A percentile compares a stretch with the other conserved stretches of the same genome.
phyloP scores from a whole-genome alignment of 2,329 filamentous ascomycete species.

The Penicillium sp. region DNA sequence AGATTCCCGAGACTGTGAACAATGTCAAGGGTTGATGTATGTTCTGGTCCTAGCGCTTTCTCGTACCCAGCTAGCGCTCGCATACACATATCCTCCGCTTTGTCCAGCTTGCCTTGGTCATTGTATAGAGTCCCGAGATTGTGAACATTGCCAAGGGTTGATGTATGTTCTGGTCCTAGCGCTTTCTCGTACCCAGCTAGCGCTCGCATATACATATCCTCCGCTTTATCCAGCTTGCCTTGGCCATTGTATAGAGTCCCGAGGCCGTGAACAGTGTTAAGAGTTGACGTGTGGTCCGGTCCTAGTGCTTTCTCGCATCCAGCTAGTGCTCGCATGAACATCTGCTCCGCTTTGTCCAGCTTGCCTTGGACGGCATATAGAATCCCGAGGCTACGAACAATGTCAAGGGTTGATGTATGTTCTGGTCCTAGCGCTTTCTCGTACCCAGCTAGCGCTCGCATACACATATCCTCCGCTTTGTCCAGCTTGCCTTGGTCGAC shows the following conservation, averaged over 20 bases:
- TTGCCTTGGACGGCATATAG: not conserved
- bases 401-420: not conserved
- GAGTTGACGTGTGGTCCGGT: not conserved
- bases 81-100: not conserved
- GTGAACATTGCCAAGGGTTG: not conserved
- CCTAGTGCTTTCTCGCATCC: not conserved
- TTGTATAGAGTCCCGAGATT: not conserved
- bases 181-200: not conserved
- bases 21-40: not conserved
- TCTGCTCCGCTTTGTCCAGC: not conserved
- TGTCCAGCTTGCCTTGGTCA: not conserved
- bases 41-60: not conserved
- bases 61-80: not conserved
- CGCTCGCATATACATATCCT: not conserved
- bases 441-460: not conserved
- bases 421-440: not conserved
- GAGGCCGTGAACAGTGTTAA: not conserved
- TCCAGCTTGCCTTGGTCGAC: conserved; percentile 13
- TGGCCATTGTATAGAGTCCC: not conserved
- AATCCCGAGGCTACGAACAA: not conserved
- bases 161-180: not conserved
- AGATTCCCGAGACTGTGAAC: not conserved
- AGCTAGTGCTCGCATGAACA: not conserved
- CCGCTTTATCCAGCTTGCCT: conserved; percentile 19
- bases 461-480: conserved; percentile 8